These are phyloP conservation scores for Chrysophaeum taylorii DNA, from an alignment of 352 stramenopile species.

Conservation along the genomic window DNA sequence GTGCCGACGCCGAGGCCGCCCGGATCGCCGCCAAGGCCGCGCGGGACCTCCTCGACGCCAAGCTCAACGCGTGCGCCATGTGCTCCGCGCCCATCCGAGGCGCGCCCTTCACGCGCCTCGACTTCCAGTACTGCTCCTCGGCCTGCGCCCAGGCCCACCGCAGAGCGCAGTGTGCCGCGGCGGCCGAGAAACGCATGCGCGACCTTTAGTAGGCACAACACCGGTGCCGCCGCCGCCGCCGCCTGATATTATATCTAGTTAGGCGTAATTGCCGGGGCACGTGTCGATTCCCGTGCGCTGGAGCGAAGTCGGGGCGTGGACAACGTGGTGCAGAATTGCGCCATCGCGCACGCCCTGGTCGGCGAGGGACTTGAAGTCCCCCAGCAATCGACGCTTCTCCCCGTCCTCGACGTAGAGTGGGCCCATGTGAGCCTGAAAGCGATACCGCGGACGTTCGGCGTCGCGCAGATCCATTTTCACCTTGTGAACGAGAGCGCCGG, in stretches of 20 bases:
- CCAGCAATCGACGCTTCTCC: background rate
- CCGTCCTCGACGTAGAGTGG: background rate
- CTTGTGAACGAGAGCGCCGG: background rate
- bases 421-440: background rate
- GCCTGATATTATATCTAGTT: too few relatives aligned
- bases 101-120: slow-evolving; percentile 1
- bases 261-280: background rate
- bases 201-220: too few relatives aligned
- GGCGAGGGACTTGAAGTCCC: background rate
- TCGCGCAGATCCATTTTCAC: background rate
- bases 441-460: background rate
- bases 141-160: slow-evolving; percentile 6
- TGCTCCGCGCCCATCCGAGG: background rate
- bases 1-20: background rate
- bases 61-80: background rate
- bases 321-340: background rate
- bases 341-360: background rate
- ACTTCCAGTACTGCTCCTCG: slow-evolving; percentile 10
- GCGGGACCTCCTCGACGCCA: background rate
- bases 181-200: background rate
- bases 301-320: background rate
- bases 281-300: background rate
- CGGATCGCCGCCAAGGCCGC: background rate
- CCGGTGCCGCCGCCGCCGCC: too few relatives aligned
- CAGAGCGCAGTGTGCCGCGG: background rate